Base-by-base conservation (phyloP, 2,329 filamentous ascomycete species). In the Pyricularia pennisetigena region DNA sequence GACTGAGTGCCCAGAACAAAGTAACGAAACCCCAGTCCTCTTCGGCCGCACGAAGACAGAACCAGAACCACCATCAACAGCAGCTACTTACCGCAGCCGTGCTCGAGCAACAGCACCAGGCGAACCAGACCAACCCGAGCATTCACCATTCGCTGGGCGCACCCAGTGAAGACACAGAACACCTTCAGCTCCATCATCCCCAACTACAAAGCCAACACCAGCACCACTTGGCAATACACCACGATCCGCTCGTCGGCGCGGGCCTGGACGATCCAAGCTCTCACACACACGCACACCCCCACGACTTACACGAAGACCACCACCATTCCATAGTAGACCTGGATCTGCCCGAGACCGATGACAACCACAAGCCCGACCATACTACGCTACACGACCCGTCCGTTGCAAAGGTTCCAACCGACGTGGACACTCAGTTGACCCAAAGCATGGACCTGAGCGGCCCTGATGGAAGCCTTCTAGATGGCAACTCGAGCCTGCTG, bases 1-100 rank as follows among this genome's bases (percentile, higher is more conserved):
- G 73, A 71, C 23, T 24, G 57, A 61, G 57, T 61, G 57, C 57
- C 57, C 77, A 77, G 49, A 79, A 74, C 75, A 82, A 81, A 74
- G 80, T 83, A 72, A 78, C 78, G 67, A 84, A 83, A 74, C 74
- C 77, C 61, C 70, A 71, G 64, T 69, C 72, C 29, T 67, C 71
- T 64, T 70, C 72, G 59, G 72, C 74, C 63, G 73, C 73, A 64
- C 73, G 74, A 64, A 75, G 76, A 30, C 72, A 72, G 69, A 71
- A 74, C 69, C 57, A 61, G 57, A 61, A 61, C 24, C 57, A 61
- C 57, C 57, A 61, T 23, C 57, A 61, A 12, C 76, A 75, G 41
- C 74, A 65, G 32, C 29, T 28, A 28, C 68, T 65, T 62, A 64
- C 65, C 16, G 59, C 65, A 12, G 67, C 26, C 16, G 49, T 29